Base-by-base conservation (phyloP, 305 asterid species). In the Petunia hybrid region DNA sequence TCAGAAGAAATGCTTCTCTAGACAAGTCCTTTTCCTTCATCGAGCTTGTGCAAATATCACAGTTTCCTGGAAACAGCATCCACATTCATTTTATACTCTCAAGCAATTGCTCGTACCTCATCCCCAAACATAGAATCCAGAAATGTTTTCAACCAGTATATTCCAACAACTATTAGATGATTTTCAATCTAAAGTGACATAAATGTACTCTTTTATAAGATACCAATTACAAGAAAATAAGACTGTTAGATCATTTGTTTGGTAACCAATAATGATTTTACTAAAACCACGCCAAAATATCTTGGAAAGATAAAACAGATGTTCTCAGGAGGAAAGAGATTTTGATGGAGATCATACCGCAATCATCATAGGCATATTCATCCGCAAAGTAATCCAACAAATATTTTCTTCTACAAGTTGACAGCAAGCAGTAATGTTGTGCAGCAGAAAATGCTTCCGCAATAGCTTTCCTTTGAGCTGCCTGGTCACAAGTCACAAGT, bases 371-470 rank as follows among this genome's bases (percentile, higher is more conserved):
- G 74, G 87, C 81, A 84, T 64, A 83, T 60, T 81, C 87, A 84
- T 94, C 97, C 64, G 98, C 98, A 83, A 95, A 95, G 88, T 95
- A 95, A 82, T 90, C 93, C 85, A 95, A 89, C 85, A 95, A 86
- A 91, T 77, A 92, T 85, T 92, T 91, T 88, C 99, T 91, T 90
- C 99, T 91, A 89, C 99, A 95, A 80, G 92, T 89, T 89, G 98
- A 86, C 88, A 83, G 89, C 89, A 86, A 85, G 91, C 97, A 95
- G 83, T 90, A 95, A 82, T 84, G 95, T 81, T 91, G 95, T 46
- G 98, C 99, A 56, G 97, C 92, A 64, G 71, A 80, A 85, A 89
- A 88, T 75, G 99, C 92, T 87, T 94, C 97, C 91, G 91, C 60
- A 85, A 94, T 91, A 84, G 97, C 93, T 87, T 86, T 90, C 84